These are phyloP conservation scores for Phytophthora boehmeriae DNA, from an alignment of 352 stramenopile genomes.

Conservation along the genomic window DNA sequence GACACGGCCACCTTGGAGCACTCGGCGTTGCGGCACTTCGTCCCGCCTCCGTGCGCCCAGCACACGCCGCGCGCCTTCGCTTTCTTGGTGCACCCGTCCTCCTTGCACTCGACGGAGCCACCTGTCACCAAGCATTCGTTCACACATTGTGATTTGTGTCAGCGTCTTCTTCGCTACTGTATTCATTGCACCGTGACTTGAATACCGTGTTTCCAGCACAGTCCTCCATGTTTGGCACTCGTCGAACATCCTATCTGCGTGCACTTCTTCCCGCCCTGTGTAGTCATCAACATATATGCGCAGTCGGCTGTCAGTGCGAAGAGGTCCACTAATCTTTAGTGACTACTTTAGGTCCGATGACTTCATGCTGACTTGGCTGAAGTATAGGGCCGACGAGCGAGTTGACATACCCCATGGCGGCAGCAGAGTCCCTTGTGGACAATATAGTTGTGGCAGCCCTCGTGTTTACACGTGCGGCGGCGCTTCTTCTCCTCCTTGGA, in stretches of 20 bases:
- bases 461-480: conserved; percentile 34
- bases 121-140: conserved; percentile 16
- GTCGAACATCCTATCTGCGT: conserved; percentile 41
- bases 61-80: conserved; percentile 46
- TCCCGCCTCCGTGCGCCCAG: conserved; percentile 54
- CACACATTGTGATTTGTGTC: not conserved
- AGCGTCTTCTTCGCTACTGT: not conserved
- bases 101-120: conserved; percentile 48
- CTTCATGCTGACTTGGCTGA: not conserved
- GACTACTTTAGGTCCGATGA: not conserved
- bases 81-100: conserved; percentile 49
- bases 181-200: not conserved
- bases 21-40: conserved; percentile 30
- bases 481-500: conserved; percentile 30
- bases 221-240: conserved; percentile 45
- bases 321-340: not conserved
- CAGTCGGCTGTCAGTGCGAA: not conserved
- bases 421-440: conserved; percentile 47
- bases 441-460: conserved; percentile 45
- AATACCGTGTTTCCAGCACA: conserved; percentile 61
- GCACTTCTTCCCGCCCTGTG: conserved; percentile 56
- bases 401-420: conserved; percentile 35
- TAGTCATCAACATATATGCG: not conserved
- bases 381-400: not conserved
- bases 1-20: conserved; percentile 50